Evolutionary conservation across 2,329 filamentous ascomycete species (phyloP), one percentile per base, ranked within the genome.

Genomic region (Canariomyces notabilis): DNA sequence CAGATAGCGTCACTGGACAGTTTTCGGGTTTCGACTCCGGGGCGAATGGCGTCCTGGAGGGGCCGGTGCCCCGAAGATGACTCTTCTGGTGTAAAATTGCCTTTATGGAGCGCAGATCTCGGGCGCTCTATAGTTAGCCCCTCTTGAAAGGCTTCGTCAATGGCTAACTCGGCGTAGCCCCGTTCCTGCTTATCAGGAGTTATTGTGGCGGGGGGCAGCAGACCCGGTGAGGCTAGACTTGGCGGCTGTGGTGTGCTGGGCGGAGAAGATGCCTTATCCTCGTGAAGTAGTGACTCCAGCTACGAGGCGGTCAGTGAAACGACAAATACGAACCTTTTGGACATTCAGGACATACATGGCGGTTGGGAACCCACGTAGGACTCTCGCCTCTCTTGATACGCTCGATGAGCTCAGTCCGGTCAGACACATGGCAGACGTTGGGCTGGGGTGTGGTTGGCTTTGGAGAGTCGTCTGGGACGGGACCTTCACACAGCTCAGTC

Each of bases 381-480:
- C 80, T 85, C 66, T 89, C 82, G 23, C 81, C 82, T 64, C 79
- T 80, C 69, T 96, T 96, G 55, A 96, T 75, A 54, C 83, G 78
- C 65, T 89, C 80, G 47, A 97, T 96, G 57, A 95, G 71, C 64
- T 90, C 85, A 47, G 81, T 80, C 53, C 90, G 78, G 63, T 89
- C 82, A 15, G 73, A 74, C 29, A 71, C 72, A n/a, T 54, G 57
- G 7, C 57, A 48, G 5, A 48, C 36, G 23, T 61, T 60, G 18
- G 56, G 54, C 20, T 65, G 63, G 5, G 65, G 65, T 1, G 64
- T 62, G 23, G 46, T 53, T 11, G 64, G 54, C 23, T 47, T 55
- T 20, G 14, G 48, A 8, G 69, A 70, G 39, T 64, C 71, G 37
- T 75, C 73, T 20, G 61, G 64, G 14, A 82, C 37, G 1, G 71